Percentiles rank a stretch among this genome's conserved stretches.
These are phyloP conservation scores for Ophiostoma sp. DNA, from an alignment of 2,329 filamentous ascomycete species.

Conservation along the genomic window DNA sequence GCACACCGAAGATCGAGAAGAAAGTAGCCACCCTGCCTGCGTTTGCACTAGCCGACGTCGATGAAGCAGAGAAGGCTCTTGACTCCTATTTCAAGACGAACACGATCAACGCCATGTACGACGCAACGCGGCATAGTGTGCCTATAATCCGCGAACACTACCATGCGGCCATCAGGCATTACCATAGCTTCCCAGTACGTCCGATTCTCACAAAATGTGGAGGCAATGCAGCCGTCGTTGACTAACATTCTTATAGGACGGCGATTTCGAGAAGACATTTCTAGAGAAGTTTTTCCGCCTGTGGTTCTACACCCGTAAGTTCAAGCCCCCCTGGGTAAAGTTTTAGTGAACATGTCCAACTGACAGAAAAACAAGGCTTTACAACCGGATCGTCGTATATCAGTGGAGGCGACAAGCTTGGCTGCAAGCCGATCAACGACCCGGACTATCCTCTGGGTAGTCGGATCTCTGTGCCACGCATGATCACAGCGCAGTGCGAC, in stretches of 20 bases:
- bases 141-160: constrained; percentile 23
- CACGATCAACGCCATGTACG: constrained; percentile 31
- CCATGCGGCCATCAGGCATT: constrained; percentile 28
- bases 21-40: constrained; percentile 21
- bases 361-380: constrained; percentile 35
- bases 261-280: constrained; percentile 33
- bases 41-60: constrained; percentile 20
- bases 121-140: constrained; percentile 27
- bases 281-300: constrained; percentile 40
- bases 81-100: constrained; percentile 35
- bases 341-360: not conserved
- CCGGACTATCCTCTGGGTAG: constrained; percentile 35
- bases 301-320: constrained; percentile 46
- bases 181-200: constrained; percentile 25
- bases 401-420: constrained; percentile 38
- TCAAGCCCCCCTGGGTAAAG: too few species aligned
- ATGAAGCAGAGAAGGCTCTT: constrained; percentile 15
- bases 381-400: constrained; percentile 43
- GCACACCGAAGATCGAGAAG: not conserved
- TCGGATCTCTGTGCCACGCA: constrained; percentile 40
- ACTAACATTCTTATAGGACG: constrained; percentile 26
- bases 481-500: constrained; percentile 44
- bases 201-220: too few species aligned
- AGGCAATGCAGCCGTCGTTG: too few species aligned
- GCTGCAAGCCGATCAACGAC: constrained; percentile 36